These are phyloP conservation scores for Stemphylium lycopersici DNA, from an alignment of 2,329 filamentous ascomycete genomes.

Conservation along the genomic window DNA sequence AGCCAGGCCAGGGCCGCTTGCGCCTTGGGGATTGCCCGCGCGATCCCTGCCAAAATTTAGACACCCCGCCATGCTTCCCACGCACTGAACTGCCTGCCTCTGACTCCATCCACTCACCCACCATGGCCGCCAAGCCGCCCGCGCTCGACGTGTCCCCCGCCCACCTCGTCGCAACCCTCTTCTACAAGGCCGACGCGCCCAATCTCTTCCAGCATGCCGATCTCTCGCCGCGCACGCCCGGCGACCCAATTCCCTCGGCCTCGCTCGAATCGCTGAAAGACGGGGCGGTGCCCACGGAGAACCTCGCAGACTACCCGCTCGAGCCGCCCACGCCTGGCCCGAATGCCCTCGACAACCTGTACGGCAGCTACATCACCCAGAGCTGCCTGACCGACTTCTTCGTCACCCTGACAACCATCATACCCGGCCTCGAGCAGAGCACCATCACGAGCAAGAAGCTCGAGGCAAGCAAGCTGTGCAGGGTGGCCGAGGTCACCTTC, in stretches of 20 bases:
- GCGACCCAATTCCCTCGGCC: conserved; percentile 39
- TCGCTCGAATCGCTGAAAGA: conserved; percentile 46
- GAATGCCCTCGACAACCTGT: conserved; percentile 61
- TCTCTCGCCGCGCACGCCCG: conserved; percentile 47
- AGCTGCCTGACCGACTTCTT: conserved; percentile 63
- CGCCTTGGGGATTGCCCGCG: no score
- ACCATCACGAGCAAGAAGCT: conserved; percentile 59
- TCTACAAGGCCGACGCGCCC: conserved; percentile 44
- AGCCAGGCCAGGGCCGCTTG: no score
- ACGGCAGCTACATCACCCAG: conserved; percentile 61
- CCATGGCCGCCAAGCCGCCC: conserved; percentile 25
- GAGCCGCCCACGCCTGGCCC: conserved; percentile 61
- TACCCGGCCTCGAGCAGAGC: conserved; percentile 57
- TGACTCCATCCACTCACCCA: background rate
- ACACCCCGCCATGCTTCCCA: background rate
- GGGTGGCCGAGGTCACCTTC: conserved; percentile 70
- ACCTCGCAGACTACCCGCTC: conserved; percentile 60
- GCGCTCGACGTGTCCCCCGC: conserved; percentile 27
- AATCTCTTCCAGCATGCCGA: conserved; percentile 56
- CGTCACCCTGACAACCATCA: conserved; percentile 57
- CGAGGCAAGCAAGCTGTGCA: conserved; percentile 64
- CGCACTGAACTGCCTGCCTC: background rate
- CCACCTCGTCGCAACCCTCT: conserved; percentile 47
- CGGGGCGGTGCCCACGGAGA: conserved; percentile 58
- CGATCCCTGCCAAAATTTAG: conserved; percentile 9